Evolutionary conservation across 192 early-diverging fungal species (phyloP), one percentile per base, ranked within the genome.

Genomic region (Linnemannia zychae): DNA sequence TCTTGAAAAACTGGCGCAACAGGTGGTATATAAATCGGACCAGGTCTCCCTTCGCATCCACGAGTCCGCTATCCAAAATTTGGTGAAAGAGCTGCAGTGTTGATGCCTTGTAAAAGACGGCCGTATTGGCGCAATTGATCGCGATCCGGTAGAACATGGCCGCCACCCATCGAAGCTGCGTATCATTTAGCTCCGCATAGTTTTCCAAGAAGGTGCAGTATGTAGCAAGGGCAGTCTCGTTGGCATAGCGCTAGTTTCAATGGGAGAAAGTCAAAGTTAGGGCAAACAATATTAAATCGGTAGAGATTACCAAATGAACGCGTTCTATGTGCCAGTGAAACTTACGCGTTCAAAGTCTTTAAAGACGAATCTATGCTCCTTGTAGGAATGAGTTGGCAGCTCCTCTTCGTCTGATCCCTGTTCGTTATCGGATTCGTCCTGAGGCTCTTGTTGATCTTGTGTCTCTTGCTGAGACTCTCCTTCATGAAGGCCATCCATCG

Each of bases 121-220:
- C 81, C 50, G 90, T 90, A 11, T 83, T 86, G 44, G 88, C 70
- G 28, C 84, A 86, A 60, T 92, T 93, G 22, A 95, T 90, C 71
- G 92, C 93, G 2, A 95, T 88, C 7, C 94, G 91, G 79, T 95
- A 92, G 52, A 95, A 90, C 79, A 95, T 87, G 13, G 83, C 84
- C 11, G 92, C 91, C 6, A 91, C 88, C 36, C 85, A 88, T 67
- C 90, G 89, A n/a, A 95, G 63, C 52, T 87, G 84, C 28, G 88
- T 74, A 4, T 87, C 82, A 18, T 91, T 82, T n/a, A 95, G 66
- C 3, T 84, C 79, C 3, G 70, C 74, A 75, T 90, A 95, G 48
- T 91, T 77, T 74, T 91, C 87, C 22, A 95, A 82, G 28, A 93
- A 87, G 1, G 80, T 37, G 72, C 88, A 92, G 72, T 94, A 94